Conservation (phyloP, 257 asterid genomes). For the Lycium barbarum region DNA sequence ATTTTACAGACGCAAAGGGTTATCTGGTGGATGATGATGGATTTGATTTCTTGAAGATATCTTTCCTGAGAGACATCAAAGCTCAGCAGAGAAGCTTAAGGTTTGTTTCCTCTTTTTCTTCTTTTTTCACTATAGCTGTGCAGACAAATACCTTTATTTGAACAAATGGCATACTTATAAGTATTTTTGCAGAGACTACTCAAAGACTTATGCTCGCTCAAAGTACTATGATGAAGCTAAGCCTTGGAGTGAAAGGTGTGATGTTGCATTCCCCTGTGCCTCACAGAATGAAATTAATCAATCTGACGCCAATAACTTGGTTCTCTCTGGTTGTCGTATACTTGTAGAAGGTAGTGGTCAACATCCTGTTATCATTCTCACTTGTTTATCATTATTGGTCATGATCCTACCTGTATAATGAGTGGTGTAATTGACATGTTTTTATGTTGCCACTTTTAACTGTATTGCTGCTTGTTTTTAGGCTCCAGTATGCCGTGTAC, state of each 20-base stretch:
- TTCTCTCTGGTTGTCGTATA: conserved; percentile 83
- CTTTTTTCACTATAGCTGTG: neutral
- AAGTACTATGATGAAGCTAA: conserved; percentile 89
- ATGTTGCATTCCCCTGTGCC: conserved; percentile 96
- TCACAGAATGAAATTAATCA: conserved; percentile 93
- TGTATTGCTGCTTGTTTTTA: conserved; percentile 36
- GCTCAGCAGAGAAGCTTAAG: conserved; percentile 93
- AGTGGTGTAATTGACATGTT: neutral
- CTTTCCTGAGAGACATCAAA: conserved; percentile 83
- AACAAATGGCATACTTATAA: conserved; percentile 39
- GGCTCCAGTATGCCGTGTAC: conserved; percentile 98
- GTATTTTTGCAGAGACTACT: conserved; percentile 79
- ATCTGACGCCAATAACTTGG: conserved; percentile 88
- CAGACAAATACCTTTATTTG: conserved; percentile 24
- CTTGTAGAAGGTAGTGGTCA: conserved; percentile 81
- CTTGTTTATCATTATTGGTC: conserved; percentile 25
- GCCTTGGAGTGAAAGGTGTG: conserved; percentile 98
- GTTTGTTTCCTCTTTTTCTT: conserved; percentile 43
- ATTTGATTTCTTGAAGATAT: conserved; percentile 89
- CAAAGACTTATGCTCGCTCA: conserved; percentile 95
- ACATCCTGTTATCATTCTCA: neutral
- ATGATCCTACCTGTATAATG: neutral
- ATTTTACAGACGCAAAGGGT: conserved; percentile 84
- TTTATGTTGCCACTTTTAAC: conserved; percentile 32
- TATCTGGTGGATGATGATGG: conserved; percentile 98